Percentiles rank a stretch among this genome's conserved stretches.
phyloP scores from a whole-genome alignment of 2,329 filamentous ascomycete genomes.

The Bretziella fagacearum region DNA sequence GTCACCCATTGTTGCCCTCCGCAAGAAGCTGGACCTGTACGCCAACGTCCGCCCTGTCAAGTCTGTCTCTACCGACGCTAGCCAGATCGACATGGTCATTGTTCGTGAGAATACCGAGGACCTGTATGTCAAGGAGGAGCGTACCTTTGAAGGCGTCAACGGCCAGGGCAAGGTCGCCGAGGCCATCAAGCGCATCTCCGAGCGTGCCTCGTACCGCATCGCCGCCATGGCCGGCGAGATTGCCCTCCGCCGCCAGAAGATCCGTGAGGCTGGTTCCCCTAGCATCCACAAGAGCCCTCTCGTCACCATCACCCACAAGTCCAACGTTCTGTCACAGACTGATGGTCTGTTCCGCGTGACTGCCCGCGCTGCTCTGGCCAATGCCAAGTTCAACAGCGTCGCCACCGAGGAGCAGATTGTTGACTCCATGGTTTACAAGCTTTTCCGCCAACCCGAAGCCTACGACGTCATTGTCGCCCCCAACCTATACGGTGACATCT shows the following conservation, averaged over 20 bases:
- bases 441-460: conserved; percentile 84
- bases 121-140: conserved; percentile 94
- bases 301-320: conserved; percentile 97
- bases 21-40: conserved; percentile 88
- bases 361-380: conserved; percentile 54
- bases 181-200: conserved; percentile 92
- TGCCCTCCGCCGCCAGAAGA: conserved; percentile 67
- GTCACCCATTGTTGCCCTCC: conserved; percentile 86
- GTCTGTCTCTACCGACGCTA: conserved; percentile 46
- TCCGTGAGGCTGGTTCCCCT: conserved; percentile 41
- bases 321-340: conserved; percentile 89
- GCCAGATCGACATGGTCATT: conserved; percentile 87
- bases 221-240: conserved; percentile 90
- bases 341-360: conserved; percentile 87
- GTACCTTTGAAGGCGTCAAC: conserved; percentile 55
- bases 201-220: conserved; percentile 71
- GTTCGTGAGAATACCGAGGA: conserved; percentile 98
- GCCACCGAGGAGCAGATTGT: conserved; percentile 92
- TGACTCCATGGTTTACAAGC: conserved; percentile 98
- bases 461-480: conserved; percentile 98
- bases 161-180: conserved; percentile 69
- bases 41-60: conserved; percentile 97
- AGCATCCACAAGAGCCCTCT: conserved; percentile 53
- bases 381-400: conserved; percentile 44
- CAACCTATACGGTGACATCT: conserved; percentile 92